Conservation (phyloP, 192 early-diverging fungal genomes). For the Radiomyces spectabilis region DNA sequence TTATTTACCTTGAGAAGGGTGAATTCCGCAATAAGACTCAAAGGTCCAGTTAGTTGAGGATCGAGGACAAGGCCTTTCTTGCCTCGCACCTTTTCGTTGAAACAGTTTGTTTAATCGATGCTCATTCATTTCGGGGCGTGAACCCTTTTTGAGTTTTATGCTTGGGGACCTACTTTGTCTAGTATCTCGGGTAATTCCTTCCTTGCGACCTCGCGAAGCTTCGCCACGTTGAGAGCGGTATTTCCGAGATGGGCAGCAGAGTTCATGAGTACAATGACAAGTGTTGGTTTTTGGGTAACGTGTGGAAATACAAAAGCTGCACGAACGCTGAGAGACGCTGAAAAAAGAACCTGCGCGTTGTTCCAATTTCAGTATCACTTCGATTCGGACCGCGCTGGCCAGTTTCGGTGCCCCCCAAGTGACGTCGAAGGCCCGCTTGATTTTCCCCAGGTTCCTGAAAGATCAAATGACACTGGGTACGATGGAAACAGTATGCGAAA, state of each 20-base stretch:
- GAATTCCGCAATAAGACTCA: slow-evolving; percentile 86
- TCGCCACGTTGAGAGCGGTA: slow-evolving; percentile 41
- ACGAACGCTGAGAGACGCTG: no score
- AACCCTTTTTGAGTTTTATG: no score
- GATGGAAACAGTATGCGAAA: no score
- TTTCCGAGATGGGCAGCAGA: slow-evolving; percentile 40
- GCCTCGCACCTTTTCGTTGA: slow-evolving; percentile 62
- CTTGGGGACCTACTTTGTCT: slow-evolving; percentile 55
- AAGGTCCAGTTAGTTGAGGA: slow-evolving; percentile 69
- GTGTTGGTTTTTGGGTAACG: no score
- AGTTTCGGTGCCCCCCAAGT: no score
- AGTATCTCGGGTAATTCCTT: slow-evolving; percentile 61
- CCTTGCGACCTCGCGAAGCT: slow-evolving; percentile 52
- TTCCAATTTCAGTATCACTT: no score
- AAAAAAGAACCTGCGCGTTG: no score
- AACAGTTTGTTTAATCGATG: background rate
- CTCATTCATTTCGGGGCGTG: background rate
- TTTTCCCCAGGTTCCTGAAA: no score
- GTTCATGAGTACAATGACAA: slow-evolving; percentile 1
- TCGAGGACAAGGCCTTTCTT: slow-evolving; percentile 90
- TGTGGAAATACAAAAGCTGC: no score
- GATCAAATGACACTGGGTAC: no score
- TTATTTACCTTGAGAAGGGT: slow-evolving; percentile 63
- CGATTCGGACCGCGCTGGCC: no score
- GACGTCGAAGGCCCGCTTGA: no score